phyloP scores from a whole-genome alignment of 306 rosid genomes.

The Rosa persica region DNA sequence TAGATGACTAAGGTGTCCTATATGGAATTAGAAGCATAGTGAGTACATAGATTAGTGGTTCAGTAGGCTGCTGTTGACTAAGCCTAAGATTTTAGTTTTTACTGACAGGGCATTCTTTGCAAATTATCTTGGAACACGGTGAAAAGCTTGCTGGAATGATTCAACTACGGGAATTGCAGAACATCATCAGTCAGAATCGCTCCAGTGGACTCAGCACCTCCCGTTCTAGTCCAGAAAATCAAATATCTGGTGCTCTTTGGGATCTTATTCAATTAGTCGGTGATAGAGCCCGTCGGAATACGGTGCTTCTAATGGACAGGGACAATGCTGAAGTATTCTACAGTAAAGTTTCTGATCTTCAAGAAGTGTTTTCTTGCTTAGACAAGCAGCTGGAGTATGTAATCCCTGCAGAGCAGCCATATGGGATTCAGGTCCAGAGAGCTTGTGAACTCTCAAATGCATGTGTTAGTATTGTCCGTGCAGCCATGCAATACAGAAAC shows the following conservation, averaged over 20 bases:
- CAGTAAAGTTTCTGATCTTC: constrained; percentile 94
- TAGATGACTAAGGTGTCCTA: neutral
- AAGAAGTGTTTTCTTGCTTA: constrained; percentile 75
- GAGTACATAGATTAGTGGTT: constrained; percentile 17
- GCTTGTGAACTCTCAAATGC: constrained; percentile 92
- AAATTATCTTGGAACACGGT: constrained; percentile 88
- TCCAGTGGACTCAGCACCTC: constrained; percentile 49
- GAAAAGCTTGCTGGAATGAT: constrained; percentile 92
- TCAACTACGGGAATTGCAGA: constrained; percentile 89
- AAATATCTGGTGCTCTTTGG: constrained; percentile 89
- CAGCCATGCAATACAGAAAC: constrained; percentile 67
- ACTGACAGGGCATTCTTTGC: constrained; percentile 75
- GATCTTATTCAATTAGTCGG: constrained; percentile 94
- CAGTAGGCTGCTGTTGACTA: constrained; percentile 17
- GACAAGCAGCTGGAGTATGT: constrained; percentile 78
- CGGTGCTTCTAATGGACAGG: constrained; percentile 95
- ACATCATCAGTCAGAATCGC: constrained; percentile 69
- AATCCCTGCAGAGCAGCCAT: constrained; percentile 62
- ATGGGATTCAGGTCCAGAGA: constrained; percentile 66
- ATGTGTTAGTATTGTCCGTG: constrained; percentile 62
- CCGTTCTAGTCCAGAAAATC: constrained; percentile 51
- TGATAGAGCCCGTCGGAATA: constrained; percentile 83
- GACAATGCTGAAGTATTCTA: constrained; percentile 96
- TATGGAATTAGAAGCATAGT: constrained; percentile 7
- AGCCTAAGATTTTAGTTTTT: constrained; percentile 23